Evolutionary conservation across 306 rosid genomes (phyloP).

Genomic region (Luffa acutangula): DNA sequence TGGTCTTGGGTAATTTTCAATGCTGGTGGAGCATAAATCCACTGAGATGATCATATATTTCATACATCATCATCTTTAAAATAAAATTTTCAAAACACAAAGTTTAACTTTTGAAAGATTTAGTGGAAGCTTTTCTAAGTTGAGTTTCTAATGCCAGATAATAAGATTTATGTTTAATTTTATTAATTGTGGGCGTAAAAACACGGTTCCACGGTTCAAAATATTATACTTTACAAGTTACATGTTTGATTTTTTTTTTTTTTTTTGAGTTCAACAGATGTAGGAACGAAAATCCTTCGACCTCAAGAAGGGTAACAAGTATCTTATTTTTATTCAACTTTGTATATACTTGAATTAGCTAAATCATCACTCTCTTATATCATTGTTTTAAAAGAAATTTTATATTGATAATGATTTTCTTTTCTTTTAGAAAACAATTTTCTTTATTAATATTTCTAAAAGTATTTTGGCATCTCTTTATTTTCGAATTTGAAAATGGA

Average conservation of each 20-base stretch:
- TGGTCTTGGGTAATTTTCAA: background rate
- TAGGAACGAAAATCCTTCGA: background rate
- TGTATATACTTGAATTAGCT: too few relatives aligned
- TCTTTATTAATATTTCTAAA: too few relatives aligned
- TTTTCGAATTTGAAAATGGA: background rate
- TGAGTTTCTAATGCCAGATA: background rate
- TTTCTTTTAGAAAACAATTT: too few relatives aligned
- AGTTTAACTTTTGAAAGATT: background rate
- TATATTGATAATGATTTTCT: background rate
- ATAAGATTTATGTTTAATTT: background rate
- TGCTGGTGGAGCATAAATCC: background rate
- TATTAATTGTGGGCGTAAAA: background rate
- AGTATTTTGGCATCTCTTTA: too few relatives aligned
- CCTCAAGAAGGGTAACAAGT: too few relatives aligned
- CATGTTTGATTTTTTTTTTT: too few relatives aligned
- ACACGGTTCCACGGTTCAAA: too few relatives aligned
- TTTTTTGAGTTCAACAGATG: background rate
- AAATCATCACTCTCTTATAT: too few relatives aligned
- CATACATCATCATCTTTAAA: background rate
- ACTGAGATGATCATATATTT: background rate
- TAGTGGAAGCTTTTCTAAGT: background rate
- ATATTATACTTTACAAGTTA: too few relatives aligned
- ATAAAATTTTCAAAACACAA: background rate
- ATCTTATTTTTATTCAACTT: too few relatives aligned
- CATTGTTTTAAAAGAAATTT: too few relatives aligned